These are phyloP conservation scores for Candida silvatica DNA, from an alignment of 805 yeast species.

Conservation along the genomic window DNA sequence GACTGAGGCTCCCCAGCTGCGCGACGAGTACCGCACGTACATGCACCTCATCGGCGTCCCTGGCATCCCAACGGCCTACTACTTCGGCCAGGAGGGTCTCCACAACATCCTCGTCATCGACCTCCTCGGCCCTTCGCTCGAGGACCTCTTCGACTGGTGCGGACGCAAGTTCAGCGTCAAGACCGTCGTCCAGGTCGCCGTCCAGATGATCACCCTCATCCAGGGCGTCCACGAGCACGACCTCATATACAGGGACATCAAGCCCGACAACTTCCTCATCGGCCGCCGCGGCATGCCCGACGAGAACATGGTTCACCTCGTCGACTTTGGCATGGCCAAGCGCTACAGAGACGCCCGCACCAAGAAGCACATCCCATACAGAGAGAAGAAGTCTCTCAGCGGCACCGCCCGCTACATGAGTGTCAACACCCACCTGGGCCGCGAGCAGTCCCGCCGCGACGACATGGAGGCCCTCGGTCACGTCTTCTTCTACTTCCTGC, in stretches of 20 bases:
- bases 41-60: conserved; percentile 71
- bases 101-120: conserved; percentile 94
- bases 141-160: conserved; percentile 98
- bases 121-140: conserved; percentile 89
- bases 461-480: conserved; percentile 96
- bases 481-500: conserved; percentile 87
- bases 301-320: conserved; percentile 79
- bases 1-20: conserved; percentile 93
- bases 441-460: conserved; percentile 95
- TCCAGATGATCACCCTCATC: conserved; percentile 86
- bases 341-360: conserved; percentile 96
- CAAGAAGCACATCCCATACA: conserved; percentile 90
- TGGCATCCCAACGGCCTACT: conserved; percentile 95
- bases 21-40: conserved; percentile 96
- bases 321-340: conserved; percentile 98
- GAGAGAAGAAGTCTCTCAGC: conserved; percentile 90
- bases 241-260: conserved; percentile 91
- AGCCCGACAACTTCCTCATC: conserved; percentile 93
- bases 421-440: conserved; percentile 92
- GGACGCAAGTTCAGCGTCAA: conserved; percentile 81
- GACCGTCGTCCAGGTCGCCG: conserved; percentile 89
- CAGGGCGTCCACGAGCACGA: conserved; percentile 84
- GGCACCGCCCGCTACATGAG: conserved; percentile 99
- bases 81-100: conserved; percentile 96
- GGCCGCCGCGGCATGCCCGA: conserved; percentile 82